A percentile compares a stretch with the other conserved stretches of the same genome.
Conservation (phyloP, 2,329 filamentous ascomycete species). For the Epichloe elymi region DNA sequence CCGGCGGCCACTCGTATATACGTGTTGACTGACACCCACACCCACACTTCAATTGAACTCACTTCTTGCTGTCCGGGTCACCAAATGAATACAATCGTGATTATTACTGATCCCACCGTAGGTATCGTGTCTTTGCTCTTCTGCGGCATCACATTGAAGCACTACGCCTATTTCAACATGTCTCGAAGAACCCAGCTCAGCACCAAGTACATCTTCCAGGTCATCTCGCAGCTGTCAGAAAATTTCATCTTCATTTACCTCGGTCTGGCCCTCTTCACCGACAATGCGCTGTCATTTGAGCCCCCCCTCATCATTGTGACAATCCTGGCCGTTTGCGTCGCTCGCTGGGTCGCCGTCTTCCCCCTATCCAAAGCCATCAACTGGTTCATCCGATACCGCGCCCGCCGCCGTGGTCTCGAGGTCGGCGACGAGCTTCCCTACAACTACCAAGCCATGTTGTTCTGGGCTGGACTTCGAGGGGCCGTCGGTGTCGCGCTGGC, state of each 20-base stretch:
- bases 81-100: no score
- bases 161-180: slow-evolving; percentile 99
- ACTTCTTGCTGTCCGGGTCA: neutral
- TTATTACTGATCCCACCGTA: slow-evolving; percentile 19
- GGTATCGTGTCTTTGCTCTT: slow-evolving; percentile 94
- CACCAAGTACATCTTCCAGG: slow-evolving; percentile 94
- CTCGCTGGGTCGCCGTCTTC: slow-evolving; percentile 89
- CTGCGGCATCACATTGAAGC: slow-evolving; percentile 95
- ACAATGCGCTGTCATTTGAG: slow-evolving; percentile 77
- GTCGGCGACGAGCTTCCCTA: slow-evolving; percentile 80
- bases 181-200: slow-evolving; percentile 92
- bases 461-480: slow-evolving; percentile 91
- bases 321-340: slow-evolving; percentile 79
- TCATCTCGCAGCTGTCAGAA: slow-evolving; percentile 87
- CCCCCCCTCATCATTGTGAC: slow-evolving; percentile 91
- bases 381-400: slow-evolving; percentile 79
- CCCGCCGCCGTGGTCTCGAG: slow-evolving; percentile 58
- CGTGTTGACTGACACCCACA: no score
- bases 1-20: neutral
- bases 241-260: slow-evolving; percentile 99
- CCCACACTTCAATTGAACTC: neutral
- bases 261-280: slow-evolving; percentile 86
- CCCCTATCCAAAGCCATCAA: slow-evolving; percentile 89
- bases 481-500: slow-evolving; percentile 92
- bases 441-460: slow-evolving; percentile 98